Conservation (phyloP, 1,139 yeast genomes). For the Yamadazyma diddensiae region DNA sequence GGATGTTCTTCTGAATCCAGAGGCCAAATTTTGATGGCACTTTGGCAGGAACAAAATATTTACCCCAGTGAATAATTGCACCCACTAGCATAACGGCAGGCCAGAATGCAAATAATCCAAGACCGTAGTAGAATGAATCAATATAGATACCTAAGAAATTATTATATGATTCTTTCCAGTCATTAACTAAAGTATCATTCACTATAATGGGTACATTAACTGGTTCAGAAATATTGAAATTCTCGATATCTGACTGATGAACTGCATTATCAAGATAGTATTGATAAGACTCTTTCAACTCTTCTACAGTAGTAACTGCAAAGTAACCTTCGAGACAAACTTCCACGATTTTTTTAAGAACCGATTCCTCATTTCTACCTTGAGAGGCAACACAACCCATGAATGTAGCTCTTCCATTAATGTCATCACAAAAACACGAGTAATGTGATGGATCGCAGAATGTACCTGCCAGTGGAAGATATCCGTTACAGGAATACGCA, state of each 20-base stretch:
- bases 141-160: conserved; percentile 34
- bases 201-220: conserved; percentile 23
- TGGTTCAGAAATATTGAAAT: conserved; percentile 20
- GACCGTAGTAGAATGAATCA: conserved; percentile 46
- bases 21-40: conserved; percentile 24
- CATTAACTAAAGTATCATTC: conserved; percentile 10
- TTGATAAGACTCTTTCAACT: conserved; percentile 17
- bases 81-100: conserved; percentile 39
- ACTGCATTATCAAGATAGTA: conserved; percentile 19
- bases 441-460: conserved; percentile 7
- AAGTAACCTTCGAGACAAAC: conserved; percentile 14
- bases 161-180: conserved; percentile 22
- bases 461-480: conserved; percentile 8
- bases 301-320: conserved; percentile 15
- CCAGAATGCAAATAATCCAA: conserved; percentile 51
- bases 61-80: conserved; percentile 41
- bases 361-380: background rate
- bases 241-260: conserved; percentile 17
- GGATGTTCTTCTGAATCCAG: conserved; percentile 26
- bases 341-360: conserved; percentile 1
- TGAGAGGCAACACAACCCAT: conserved; percentile 11
- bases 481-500: conserved; percentile 19
- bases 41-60: conserved; percentile 23
- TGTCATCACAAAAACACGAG: conserved; percentile 12
- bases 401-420: conserved; percentile 10